Percentiles rank a stretch among this genome's conserved stretches.
These are phyloP conservation scores for Ceratocystis cubensis DNA, from an alignment of 2,329 filamentous ascomycete species.

Conservation along the genomic window DNA sequence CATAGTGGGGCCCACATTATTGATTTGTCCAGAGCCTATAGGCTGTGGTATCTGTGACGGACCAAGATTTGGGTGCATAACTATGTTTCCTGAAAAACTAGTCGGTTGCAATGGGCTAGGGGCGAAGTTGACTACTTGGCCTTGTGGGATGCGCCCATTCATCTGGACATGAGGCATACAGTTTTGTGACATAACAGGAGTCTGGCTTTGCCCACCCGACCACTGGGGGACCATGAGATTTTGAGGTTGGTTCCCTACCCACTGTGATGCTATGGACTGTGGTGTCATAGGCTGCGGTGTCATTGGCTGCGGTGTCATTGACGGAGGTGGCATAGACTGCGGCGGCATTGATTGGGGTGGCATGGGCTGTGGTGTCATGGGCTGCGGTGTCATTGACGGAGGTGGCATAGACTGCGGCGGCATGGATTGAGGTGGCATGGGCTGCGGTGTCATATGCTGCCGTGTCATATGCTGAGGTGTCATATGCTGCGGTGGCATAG, in stretches of 20 bases:
- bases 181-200: background rate
- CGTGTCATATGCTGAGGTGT: too few species aligned
- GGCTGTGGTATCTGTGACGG: background rate
- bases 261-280: too few species aligned
- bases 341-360: rapidly evolving
- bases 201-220: background rate
- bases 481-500: too few species aligned
- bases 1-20: background rate
- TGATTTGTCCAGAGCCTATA: background rate
- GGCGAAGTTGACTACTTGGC: background rate
- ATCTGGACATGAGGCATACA: background rate
- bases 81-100: background rate
- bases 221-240: background rate
- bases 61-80: background rate
- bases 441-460: too few species aligned
- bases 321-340: too few species aligned
- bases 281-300: too few species aligned
- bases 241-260: too few species aligned
- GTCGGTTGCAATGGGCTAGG: background rate
- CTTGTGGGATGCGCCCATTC: background rate
- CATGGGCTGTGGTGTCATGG: too few species aligned
- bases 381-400: too few species aligned
- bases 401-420: too few species aligned
- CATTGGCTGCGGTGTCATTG: too few species aligned
- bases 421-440: too few species aligned